These are phyloP conservation scores for Besnoitia besnoiti DNA, from an alignment of 169 alveolate genomes.

Conservation along the genomic window DNA sequence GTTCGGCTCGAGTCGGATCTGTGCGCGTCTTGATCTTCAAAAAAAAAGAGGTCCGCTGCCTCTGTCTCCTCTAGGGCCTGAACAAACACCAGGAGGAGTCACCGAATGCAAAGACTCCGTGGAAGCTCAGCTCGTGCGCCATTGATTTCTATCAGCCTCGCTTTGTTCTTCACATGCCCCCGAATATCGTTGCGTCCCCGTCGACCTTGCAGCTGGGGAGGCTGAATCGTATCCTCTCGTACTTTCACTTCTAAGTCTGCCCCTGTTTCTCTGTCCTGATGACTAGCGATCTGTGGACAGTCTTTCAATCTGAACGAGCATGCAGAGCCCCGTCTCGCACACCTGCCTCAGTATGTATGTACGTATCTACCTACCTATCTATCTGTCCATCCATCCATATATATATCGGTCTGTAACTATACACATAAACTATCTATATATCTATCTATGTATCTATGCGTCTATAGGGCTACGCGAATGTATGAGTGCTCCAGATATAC, in stretches of 20 bases:
- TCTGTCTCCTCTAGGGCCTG: conserved; percentile 24
- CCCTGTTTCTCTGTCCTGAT: no score
- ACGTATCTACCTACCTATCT: no score
- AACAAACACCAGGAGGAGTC: neutral
- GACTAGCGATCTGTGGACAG: no score
- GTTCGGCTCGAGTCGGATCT: neutral
- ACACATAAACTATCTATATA: no score
- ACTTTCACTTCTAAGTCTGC: neutral
- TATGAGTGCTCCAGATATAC: no score
- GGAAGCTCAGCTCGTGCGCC: neutral
- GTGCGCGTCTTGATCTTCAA: neutral
- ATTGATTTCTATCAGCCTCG: neutral
- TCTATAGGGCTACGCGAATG: no score
- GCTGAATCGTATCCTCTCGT: neutral
- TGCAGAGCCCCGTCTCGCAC: no score
- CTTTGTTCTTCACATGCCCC: neutral
- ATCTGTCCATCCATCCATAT: no score
- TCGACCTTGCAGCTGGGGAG: neutral
- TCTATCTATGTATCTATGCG: no score
- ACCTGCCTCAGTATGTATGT: no score
- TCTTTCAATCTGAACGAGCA: no score
- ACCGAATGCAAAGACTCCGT: neutral
- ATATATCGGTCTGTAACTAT: no score
- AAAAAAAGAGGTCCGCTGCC: neutral
- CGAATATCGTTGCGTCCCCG: neutral